Percentiles rank a stretch among this genome's conserved stretches.
phyloP scores from a whole-genome alignment of 345 rosid species.

The Euphorbia peplus region DNA sequence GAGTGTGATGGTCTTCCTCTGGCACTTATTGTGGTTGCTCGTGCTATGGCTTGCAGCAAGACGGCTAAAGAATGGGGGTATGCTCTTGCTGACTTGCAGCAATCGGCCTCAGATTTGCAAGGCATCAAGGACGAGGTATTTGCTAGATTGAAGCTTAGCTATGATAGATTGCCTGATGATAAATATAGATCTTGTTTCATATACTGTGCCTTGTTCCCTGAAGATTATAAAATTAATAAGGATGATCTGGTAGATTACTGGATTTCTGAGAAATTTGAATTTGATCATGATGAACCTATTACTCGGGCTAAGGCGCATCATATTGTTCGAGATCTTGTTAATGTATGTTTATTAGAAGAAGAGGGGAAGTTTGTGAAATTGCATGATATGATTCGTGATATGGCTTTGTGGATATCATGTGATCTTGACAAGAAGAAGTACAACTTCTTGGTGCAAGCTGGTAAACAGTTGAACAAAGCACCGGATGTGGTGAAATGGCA shows the following conservation, averaged over 20 bases:
- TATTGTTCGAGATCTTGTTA: neutral
- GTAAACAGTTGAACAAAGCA: neutral
- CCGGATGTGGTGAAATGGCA: conserved; percentile 19
- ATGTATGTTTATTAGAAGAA: conserved; percentile 28
- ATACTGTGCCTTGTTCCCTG: conserved; percentile 22
- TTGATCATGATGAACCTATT: neutral
- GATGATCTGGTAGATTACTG: conserved; percentile 15
- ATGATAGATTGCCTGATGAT: conserved; percentile 5
- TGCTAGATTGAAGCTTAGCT: conserved; percentile 11
- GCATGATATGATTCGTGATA: conserved; percentile 39
- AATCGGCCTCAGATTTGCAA: conserved; percentile 8
- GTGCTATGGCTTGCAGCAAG: conserved; percentile 15
- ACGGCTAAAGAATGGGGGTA: conserved; percentile 16
- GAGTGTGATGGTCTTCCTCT: conserved; percentile 20
- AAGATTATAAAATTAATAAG: conserved; percentile 6
- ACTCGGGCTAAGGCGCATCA: neutral
- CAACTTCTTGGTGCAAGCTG: conserved; percentile 12
- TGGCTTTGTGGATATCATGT: conserved; percentile 38
- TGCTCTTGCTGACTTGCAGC: neutral
- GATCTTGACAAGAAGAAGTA: conserved; percentile 5
- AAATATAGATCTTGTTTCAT: conserved; percentile 6
- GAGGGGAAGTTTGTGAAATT: conserved; percentile 16
- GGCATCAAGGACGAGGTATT: neutral
- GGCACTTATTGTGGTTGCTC: conserved; percentile 18
- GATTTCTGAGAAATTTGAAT: conserved; percentile 17